Base-by-base conservation (phyloP, 345 rosid genomes). In the Pseudoturritis turrita region DNA sequence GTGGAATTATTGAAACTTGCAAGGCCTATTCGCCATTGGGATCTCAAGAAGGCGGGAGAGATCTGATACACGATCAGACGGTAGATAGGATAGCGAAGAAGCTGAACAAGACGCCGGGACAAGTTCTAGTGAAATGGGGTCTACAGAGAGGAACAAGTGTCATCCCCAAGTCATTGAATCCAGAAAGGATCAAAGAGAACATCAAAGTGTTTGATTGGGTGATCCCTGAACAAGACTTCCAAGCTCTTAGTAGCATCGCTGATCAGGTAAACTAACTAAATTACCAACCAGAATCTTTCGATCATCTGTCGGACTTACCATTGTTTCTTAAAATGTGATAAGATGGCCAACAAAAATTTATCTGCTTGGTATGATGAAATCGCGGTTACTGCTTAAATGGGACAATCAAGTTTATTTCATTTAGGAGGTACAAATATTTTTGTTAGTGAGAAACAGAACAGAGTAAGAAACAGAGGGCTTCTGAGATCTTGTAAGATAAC, bases 21-120 rank as follows among this genome's bases (percentile, higher is more conserved):
- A 44, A 81, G 86, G 91, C 85, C 4, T 83, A 77, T 46, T 85
- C 86, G 3, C 86, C 87, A 8, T 63, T 87, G 70, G 89, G 89
- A 14, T 85, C 89, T 26, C 47, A 68, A 29, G 80, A 68, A 50
- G 82, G 84, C 3, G 86, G 88, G 11, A 77, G 88, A 57, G 87
- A 82, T 69, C 78, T 84, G 17, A 70, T 76, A 64, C 86, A 79
- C 7, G 87, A 87, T 22, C 66, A 70, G 28, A 60, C 73, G 0
- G 86, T 83, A 23, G 80, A 88, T 22, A 66, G 65, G 54, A 59
- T 84, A 26, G 81, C 87, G 0, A 83, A 70, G 45, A 83, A 86
- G 80, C 75, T 86, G 73, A 86, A 78, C 81, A 86, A 82, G 77
- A 83, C 64, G 0, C 82, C 87, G 0, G 86, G 81, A 2, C 82